Percentiles rank a stretch among this genome's conserved stretches.
Evolutionary conservation across 1,284 basidiomycete species (phyloP).

Genomic region (Ceratobasidium sp.): DNA sequence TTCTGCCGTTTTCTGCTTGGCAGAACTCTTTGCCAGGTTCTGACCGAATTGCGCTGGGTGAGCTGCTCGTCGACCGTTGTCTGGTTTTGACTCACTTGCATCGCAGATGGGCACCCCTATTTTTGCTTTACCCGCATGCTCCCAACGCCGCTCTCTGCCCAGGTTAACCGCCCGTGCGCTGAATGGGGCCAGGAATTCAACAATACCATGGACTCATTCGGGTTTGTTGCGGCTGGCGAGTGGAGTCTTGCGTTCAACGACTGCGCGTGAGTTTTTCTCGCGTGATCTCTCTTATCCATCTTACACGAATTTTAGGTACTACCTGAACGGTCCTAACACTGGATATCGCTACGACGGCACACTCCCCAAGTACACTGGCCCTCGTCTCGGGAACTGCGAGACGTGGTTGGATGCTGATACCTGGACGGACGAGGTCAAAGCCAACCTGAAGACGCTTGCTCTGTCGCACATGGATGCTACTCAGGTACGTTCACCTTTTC

Average conservation of each 20-base stretch:
- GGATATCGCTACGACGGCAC: constrained; percentile 65
- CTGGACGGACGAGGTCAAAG: constrained; percentile 72
- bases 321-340: constrained; percentile 83
- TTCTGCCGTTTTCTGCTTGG: constrained; percentile 62
- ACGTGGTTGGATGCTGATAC: constrained; percentile 71
- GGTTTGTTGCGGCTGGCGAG: constrained; percentile 79
- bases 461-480: constrained; percentile 63
- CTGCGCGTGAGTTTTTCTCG: constrained; percentile 64
- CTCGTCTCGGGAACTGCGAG: constrained; percentile 51
- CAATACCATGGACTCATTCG: constrained; percentile 66
- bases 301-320: constrained; percentile 57
- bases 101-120: constrained; percentile 73
- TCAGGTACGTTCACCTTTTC: constrained; percentile 53
- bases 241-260: constrained; percentile 81
- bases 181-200: constrained; percentile 60
- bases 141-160: constrained; percentile 57
- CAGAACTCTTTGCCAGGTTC: constrained; percentile 70
- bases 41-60: constrained; percentile 73
- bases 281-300: too few relatives aligned
- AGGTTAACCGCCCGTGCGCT: constrained; percentile 54
- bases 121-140: constrained; percentile 74
- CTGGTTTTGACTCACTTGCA: too few relatives aligned
- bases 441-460: constrained; percentile 69
- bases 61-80: neutral
- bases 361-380: constrained; percentile 57